Evolutionary conservation across 2,329 filamentous ascomycete genomes (phyloP).

Genomic region (Diaporthe capsici): DNA sequence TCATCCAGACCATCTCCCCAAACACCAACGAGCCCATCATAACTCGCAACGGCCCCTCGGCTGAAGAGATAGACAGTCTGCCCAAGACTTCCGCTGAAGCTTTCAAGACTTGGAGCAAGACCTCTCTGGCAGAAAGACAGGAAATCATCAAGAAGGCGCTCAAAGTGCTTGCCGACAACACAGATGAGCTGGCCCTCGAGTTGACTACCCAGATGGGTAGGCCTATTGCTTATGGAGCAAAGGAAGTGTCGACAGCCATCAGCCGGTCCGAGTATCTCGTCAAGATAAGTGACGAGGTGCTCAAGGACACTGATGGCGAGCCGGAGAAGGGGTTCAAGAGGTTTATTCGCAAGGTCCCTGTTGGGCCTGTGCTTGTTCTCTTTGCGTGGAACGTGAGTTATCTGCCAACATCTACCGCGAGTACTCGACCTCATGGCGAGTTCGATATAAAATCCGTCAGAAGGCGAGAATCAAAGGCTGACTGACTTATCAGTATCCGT

Average conservation of each 20-base stretch:
- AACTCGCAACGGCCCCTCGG: constrained; percentile 81
- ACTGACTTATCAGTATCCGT: constrained; percentile 79
- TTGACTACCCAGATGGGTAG: constrained; percentile 96
- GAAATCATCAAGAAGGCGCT: constrained; percentile 86
- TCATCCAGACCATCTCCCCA: constrained; percentile 86
- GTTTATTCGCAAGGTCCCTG: constrained; percentile 88
- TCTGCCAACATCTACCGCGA: background rate
- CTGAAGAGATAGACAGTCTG: constrained; percentile 78
- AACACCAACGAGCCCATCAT: constrained; percentile 88
- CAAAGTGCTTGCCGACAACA: constrained; percentile 75
- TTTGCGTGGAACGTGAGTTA: constrained; percentile 94
- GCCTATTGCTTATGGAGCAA: constrained; percentile 87
- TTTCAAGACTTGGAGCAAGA: constrained; percentile 83
- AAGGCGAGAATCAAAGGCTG: constrained; percentile 13
- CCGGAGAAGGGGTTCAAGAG: constrained; percentile 89
- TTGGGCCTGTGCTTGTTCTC: constrained; percentile 89
- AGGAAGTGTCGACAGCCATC: constrained; percentile 87
- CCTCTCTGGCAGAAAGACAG: constrained; percentile 81
- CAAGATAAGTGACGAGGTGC: constrained; percentile 82
- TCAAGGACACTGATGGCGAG: constrained; percentile 87
- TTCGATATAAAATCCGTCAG: background rate
- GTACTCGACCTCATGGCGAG: background rate
- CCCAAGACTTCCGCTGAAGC: constrained; percentile 80
- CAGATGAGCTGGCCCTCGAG: constrained; percentile 86
- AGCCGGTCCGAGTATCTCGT: constrained; percentile 89